A percentile compares a stretch with the other conserved stretches of the same genome.
phyloP scores from a whole-genome alignment of 176 grass and related monocot genomes.

The Urochloa ruziziensis region DNA sequence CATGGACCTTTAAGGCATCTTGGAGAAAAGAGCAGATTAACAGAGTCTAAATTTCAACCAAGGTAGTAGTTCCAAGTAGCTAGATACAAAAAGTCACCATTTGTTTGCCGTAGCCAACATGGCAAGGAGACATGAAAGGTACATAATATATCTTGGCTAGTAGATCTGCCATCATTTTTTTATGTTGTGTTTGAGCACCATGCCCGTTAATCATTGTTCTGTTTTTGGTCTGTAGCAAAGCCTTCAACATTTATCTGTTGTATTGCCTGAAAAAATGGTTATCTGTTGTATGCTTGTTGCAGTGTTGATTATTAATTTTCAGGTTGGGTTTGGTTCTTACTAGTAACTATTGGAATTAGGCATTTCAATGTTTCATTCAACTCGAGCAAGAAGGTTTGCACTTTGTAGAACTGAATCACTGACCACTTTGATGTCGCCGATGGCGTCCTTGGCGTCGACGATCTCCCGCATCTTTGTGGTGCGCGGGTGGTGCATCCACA shows the following conservation, averaged over 20 bases:
- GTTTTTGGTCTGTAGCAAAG: neutral
- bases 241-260: neutral
- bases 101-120: neutral
- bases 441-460: conserved; percentile 39
- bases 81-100: neutral
- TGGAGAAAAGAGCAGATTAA: neutral
- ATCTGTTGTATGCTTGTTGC: neutral
- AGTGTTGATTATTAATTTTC: neutral
- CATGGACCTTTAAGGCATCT: neutral
- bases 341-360: neutral
- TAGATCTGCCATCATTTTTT: neutral
- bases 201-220: neutral
- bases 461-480: conserved; percentile 70
- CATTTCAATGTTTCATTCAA: neutral
- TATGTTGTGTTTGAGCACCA: neutral
- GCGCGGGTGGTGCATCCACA: conserved; percentile 92
- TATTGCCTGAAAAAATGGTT: neutral
- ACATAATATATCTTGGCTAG: neutral
- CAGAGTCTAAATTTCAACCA: neutral
- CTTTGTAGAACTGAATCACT: conserved; percentile 8
- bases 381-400: neutral
- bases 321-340: neutral
- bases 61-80: neutral
- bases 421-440: conserved; percentile 56
- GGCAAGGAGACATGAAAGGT: neutral